These are phyloP conservation scores for Rhizophora apiculata DNA, from an alignment of 345 rosid genomes.

Conservation along the genomic window DNA sequence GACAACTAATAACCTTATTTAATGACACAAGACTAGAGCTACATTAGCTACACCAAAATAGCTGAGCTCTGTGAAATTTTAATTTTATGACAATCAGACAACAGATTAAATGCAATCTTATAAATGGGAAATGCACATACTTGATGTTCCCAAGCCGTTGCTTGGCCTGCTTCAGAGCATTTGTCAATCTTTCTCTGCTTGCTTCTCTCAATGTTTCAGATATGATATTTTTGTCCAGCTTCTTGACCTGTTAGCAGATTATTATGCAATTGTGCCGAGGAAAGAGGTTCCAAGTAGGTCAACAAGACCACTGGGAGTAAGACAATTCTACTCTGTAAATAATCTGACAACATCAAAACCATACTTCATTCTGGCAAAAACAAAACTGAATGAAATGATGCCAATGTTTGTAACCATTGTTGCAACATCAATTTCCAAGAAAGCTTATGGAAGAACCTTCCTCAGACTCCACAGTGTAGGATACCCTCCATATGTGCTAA, in stretches of 20 bases:
- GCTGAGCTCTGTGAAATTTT: background rate
- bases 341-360: background rate
- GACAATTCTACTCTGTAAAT: too few relatives aligned
- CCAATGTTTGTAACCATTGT: background rate
- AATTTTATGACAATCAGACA: background rate
- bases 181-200: constrained; percentile 61
- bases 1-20: background rate
- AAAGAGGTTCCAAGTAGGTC: background rate
- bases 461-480: too few relatives aligned
- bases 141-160: constrained; percentile 45
- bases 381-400: background rate
- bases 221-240: constrained; percentile 58
- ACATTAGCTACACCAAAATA: too few relatives aligned
- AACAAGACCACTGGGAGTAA: background rate
- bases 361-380: background rate
- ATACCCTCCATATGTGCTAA: too few relatives aligned
- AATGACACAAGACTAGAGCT: background rate
- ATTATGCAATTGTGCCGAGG: constrained; percentile 4
- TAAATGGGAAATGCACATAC: constrained; percentile 21
- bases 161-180: constrained; percentile 54
- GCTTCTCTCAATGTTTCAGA: constrained; percentile 61
- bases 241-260: constrained; percentile 44
- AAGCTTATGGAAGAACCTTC: background rate
- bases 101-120: background rate
- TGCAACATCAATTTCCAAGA: background rate